These are phyloP conservation scores for Ochromonas danica DNA, from an alignment of 108 stramenopile species.

Conservation along the genomic window DNA sequence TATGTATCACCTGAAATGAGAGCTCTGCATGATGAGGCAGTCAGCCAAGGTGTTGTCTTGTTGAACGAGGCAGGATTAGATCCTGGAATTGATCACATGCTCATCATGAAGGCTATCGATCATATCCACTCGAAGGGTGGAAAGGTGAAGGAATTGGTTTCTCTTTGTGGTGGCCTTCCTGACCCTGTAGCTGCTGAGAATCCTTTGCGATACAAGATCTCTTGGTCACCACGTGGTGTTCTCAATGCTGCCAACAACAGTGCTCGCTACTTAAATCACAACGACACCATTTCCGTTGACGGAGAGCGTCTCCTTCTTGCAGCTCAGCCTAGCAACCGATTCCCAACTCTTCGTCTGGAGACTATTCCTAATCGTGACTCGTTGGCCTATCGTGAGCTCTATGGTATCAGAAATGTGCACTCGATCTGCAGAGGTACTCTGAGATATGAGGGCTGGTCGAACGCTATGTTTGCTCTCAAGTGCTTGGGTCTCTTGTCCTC, in stretches of 20 bases:
- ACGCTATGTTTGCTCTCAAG: slow-evolving; percentile 59
- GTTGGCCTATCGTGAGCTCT: slow-evolving; percentile 63
- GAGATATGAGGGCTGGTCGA: slow-evolving; percentile 69
- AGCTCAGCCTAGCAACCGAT: slow-evolving; percentile 38
- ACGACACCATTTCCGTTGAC: slow-evolving; percentile 46
- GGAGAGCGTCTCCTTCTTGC: slow-evolving; percentile 36
- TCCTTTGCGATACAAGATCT: slow-evolving; percentile 78
- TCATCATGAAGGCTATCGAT: slow-evolving; percentile 73
- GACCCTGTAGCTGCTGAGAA: slow-evolving; percentile 75
- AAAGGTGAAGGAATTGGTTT: slow-evolving; percentile 20
- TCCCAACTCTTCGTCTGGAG: slow-evolving; percentile 66
- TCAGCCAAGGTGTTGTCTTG: slow-evolving; percentile 63
- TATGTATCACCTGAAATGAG: slow-evolving; percentile 73
- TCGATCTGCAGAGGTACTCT: slow-evolving; percentile 78
- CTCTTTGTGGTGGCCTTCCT: slow-evolving; percentile 75
- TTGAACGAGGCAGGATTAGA: slow-evolving; percentile 82
- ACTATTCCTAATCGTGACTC: slow-evolving; percentile 76
- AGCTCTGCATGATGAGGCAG: slow-evolving; percentile 46
- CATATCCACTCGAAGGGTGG: slow-evolving; percentile 55
- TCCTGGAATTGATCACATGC: slow-evolving; percentile 75
- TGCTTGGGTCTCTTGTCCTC: slow-evolving; percentile 60
- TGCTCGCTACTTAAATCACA: slow-evolving; percentile 61
- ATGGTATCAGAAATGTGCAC: slow-evolving; percentile 58
- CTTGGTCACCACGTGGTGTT: slow-evolving; percentile 81
- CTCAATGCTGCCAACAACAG: slow-evolving; percentile 66